Percentiles rank a stretch among this genome's conserved stretches.
Evolutionary conservation across 2,329 filamentous ascomycete species (phyloP).

Genomic region (Penicillium vulpinum): DNA sequence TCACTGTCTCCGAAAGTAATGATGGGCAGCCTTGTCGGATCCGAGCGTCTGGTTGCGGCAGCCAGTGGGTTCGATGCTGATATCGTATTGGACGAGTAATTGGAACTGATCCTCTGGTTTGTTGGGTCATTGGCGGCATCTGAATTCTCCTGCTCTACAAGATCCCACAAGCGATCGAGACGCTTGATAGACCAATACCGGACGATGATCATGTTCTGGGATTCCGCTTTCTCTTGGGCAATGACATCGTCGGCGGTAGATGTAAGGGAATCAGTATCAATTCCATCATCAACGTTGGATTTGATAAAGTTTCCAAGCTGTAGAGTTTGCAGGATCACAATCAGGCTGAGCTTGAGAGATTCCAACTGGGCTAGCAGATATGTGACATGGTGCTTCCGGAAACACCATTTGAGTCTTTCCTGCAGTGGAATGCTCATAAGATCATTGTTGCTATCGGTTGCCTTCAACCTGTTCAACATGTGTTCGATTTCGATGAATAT

Average conservation of each 20-base stretch:
- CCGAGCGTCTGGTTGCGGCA: conserved; percentile 16
- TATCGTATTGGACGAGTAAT: conserved; percentile 16
- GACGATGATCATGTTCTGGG: conserved; percentile 47
- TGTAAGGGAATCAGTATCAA: not conserved
- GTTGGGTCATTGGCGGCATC: conserved; percentile 25
- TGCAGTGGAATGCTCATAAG: conserved; percentile 30
- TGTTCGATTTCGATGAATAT: conserved; percentile 46
- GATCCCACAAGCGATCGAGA: conserved; percentile 39
- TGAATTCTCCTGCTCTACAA: conserved; percentile 37
- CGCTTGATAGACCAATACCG: conserved; percentile 43
- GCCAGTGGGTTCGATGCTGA: conserved; percentile 15
- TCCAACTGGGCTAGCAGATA: conserved; percentile 46
- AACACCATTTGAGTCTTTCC: conserved; percentile 43
- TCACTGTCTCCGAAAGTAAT: conserved; percentile 38
- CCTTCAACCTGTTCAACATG: conserved; percentile 42
- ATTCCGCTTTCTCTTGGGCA: conserved; percentile 43
- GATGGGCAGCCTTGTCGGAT: conserved; percentile 28
- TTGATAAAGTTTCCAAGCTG: conserved; percentile 39
- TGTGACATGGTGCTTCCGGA: conserved; percentile 44
- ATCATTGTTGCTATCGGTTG: conserved; percentile 25
- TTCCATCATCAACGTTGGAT: conserved; percentile 22
- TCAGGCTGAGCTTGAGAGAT: conserved; percentile 42
- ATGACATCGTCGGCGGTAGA: conserved; percentile 32
- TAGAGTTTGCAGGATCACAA: conserved; percentile 42
- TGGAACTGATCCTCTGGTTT: conserved; percentile 20